These are phyloP conservation scores for Candida xiaguanensis DNA, from an alignment of 805 yeast genomes.

Conservation along the genomic window DNA sequence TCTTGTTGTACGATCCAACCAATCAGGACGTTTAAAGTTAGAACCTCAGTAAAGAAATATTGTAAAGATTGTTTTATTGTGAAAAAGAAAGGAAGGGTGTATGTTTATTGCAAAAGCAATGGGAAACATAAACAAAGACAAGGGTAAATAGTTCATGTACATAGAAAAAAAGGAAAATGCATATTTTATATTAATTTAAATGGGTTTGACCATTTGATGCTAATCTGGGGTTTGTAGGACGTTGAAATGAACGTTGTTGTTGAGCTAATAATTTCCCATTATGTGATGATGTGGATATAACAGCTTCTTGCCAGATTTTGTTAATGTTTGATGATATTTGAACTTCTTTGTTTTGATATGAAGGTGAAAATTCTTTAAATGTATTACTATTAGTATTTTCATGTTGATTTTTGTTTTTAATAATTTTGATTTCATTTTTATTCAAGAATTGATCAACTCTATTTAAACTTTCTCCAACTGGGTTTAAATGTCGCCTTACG, in stretches of 20 bases:
- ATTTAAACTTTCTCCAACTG: conserved; percentile 59
- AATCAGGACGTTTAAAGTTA: conserved; percentile 79
- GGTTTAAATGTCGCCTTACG: conserved; percentile 66
- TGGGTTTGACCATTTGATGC: conserved; percentile 8
- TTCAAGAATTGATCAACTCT: conserved; percentile 36
- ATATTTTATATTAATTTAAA: background rate
- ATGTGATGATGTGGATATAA: conserved; percentile 17
- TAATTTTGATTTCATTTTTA: conserved; percentile 20
- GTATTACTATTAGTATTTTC: conserved; percentile 14
- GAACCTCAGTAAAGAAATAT: conserved; percentile 89
- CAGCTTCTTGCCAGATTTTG: conserved; percentile 40
- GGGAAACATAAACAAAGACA: conserved; percentile 95
- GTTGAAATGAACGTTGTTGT: conserved; percentile 11
- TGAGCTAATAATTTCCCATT: conserved; percentile 5
- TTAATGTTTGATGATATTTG: conserved; percentile 24
- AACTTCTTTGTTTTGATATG: conserved; percentile 27
- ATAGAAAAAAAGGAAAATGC: background rate
- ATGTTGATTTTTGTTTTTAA: conserved; percentile 15
- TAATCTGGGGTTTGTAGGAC: conserved; percentile 4
- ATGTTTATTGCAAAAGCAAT: conserved; percentile 88
- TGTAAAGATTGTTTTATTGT: conserved; percentile 88
- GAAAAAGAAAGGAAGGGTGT: conserved; percentile 91
- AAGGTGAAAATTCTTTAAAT: conserved; percentile 31
- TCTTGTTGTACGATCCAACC: conserved; percentile 11
- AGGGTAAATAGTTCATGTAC: conserved; percentile 37